phyloP scores from a whole-genome alignment of 2,329 filamentous ascomycete genomes.

The Botryotinia convoluta region DNA sequence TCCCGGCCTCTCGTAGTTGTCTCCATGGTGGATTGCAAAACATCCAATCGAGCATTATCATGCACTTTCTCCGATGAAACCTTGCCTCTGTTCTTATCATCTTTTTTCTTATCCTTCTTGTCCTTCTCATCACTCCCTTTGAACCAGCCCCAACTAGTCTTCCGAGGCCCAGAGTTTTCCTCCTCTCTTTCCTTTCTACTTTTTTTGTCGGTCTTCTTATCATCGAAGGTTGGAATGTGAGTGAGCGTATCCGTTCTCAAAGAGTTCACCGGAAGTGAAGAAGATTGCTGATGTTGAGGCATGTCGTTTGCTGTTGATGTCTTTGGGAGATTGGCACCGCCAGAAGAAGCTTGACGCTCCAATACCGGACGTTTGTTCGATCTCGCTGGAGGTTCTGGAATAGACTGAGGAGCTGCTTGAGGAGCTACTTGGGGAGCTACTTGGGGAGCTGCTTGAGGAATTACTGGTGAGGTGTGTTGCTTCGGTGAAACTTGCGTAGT shows the following conservation, averaged over 20 bases:
- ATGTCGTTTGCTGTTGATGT: conserved; percentile 53
- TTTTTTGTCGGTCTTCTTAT: conserved; percentile 72
- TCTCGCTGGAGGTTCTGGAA: conserved; percentile 48
- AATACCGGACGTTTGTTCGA: conserved; percentile 45
- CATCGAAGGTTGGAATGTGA: conserved; percentile 77
- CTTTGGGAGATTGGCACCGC: conserved; percentile 12
- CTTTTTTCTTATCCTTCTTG: conserved; percentile 64
- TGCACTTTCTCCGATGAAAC: conserved; percentile 56
- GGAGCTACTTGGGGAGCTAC: conserved; percentile 21
- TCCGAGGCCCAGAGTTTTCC: conserved; percentile 60
- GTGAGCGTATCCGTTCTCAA: conserved; percentile 75
- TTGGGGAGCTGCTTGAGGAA: conserved; percentile 16
- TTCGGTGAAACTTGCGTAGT: conserved; percentile 42
- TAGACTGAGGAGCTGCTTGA: conserved; percentile 30
- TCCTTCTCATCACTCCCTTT: conserved; percentile 72
- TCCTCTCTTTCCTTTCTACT: conserved; percentile 61
- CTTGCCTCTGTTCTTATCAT: conserved; percentile 62
- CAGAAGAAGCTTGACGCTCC: conserved; percentile 33
- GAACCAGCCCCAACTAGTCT: conserved; percentile 85
- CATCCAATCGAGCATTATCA: conserved; percentile 80
- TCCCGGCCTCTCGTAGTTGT: conserved; percentile 67
- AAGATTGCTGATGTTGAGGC: conserved; percentile 56
- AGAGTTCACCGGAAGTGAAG: conserved; percentile 67
- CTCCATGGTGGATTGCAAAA: conserved; percentile 86
- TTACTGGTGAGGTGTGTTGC: conserved; percentile 16